phyloP scores from a whole-genome alignment of 768 basidiomycete species.

The Rhodocollybia butyracea region DNA sequence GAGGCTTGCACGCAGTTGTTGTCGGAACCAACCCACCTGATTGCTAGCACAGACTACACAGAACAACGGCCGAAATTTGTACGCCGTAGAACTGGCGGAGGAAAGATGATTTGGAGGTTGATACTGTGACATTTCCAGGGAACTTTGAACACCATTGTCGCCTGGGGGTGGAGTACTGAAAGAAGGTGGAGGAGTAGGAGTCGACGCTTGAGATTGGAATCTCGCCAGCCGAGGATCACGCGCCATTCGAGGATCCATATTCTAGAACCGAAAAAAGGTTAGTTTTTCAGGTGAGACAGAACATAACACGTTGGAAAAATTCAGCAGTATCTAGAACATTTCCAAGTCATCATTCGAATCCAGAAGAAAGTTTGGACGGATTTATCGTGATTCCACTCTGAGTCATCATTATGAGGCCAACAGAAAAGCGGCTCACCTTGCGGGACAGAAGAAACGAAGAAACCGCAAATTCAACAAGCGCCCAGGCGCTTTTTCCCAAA shows the following conservation, averaged over 20 bases:
- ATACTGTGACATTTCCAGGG: not conserved
- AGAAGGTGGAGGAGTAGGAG: constrained; percentile 28
- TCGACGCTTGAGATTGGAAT: constrained; percentile 35
- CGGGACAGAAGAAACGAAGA: constrained; percentile 2
- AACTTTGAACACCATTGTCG: not conserved
- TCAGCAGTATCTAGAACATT: constrained; percentile 97
- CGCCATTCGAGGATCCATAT: constrained; percentile 77
- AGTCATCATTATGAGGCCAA: constrained; percentile 59
- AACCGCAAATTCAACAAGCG: not conserved
- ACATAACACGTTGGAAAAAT: constrained; percentile 20
- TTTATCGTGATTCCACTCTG: constrained; percentile 91
- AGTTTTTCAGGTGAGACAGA: not conserved
- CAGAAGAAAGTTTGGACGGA: constrained; percentile 42
- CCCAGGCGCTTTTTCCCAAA: not conserved
- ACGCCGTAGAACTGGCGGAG: constrained; percentile 23
- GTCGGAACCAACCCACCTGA: constrained; percentile 61
- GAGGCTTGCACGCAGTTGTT: not conserved
- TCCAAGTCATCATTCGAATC: constrained; percentile 70
- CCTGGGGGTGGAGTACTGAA: constrained; percentile 14
- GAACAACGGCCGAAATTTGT: constrained; percentile 79
- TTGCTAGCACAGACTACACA: constrained; percentile 99
- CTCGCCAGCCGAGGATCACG: constrained; percentile 78
- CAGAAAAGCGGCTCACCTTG: constrained; percentile 13
- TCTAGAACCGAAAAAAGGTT: constrained; percentile 14
- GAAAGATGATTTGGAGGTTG: not conserved